A percentile compares a stretch with the other conserved stretches of the same genome.
Evolutionary conservation across 2,329 filamentous ascomycete genomes (phyloP).

Genomic region (Beauveria brongniartii): DNA sequence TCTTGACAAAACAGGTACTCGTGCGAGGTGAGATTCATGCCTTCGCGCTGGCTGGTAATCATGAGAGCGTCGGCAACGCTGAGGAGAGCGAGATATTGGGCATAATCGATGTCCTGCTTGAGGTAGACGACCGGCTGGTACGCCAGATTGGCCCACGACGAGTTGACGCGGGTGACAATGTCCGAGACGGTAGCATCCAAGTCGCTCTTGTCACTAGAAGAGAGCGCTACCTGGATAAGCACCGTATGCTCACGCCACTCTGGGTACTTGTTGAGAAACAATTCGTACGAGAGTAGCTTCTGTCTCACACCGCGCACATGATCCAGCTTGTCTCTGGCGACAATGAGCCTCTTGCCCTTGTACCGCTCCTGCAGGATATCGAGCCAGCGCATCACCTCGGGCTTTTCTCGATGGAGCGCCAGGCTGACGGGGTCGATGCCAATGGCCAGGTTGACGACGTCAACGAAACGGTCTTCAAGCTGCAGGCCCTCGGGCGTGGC

Average conservation of each 20-base stretch:
- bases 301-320: slow-evolving; percentile 86
- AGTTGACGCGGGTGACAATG: slow-evolving; percentile 92
- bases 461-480: slow-evolving; percentile 86
- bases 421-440: slow-evolving; percentile 82
- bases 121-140: slow-evolving; percentile 91
- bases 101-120: slow-evolving; percentile 88
- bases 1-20: slow-evolving; percentile 94
- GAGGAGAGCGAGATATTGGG: slow-evolving; percentile 86
- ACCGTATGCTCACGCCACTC: slow-evolving; percentile 84
- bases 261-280: slow-evolving; percentile 90
- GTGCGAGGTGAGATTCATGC: slow-evolving; percentile 94
- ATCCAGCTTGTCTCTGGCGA: slow-evolving; percentile 90
- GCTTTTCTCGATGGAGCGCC: slow-evolving; percentile 59
- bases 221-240: slow-evolving; percentile 88
- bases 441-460: slow-evolving; percentile 78
- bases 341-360: slow-evolving; percentile 80
- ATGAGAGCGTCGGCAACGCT: slow-evolving; percentile 86
- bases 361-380: slow-evolving; percentile 75
- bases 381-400: slow-evolving; percentile 72
- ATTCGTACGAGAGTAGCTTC: slow-evolving; percentile 84
- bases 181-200: slow-evolving; percentile 83
- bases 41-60: slow-evolving; percentile 91
- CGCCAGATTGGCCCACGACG: slow-evolving; percentile 78
- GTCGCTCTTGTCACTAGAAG: slow-evolving; percentile 79
- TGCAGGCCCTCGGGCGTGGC: slow-evolving; percentile 82